Evolutionary conservation across 2,329 filamentous ascomycete genomes (phyloP), one percentile per base, ranked within the genome.

Genomic region (Ascochyta clinopodiicola): DNA sequence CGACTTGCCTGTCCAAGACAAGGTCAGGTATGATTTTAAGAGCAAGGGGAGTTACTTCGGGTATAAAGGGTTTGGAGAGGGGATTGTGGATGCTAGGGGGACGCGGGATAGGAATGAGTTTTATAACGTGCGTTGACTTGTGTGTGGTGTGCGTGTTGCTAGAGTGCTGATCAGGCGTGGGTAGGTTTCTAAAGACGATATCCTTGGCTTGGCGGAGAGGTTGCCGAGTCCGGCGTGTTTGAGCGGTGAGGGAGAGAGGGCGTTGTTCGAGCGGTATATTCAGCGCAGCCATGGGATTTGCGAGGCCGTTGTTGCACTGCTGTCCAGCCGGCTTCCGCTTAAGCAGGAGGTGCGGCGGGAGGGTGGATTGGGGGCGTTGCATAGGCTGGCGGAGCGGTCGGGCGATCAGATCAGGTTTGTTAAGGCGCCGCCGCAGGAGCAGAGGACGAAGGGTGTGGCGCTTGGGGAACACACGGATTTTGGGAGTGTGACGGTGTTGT

Each of bases 401-500:
- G 82, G 82, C 22, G 80, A 84, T 63, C 81, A 83, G 59, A 78
- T 85, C n/a, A 80, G 83, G 32, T 81, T 85, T 64, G 75, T 83
- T 27, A 79, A 77, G 62, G 77, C 79, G 1, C 80, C 81, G 6
- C 79, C 81, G 2, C 80, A 82, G 59, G 37, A 47, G 2, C 24
- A 8, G 4, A 36, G 37, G 3, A 34, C 37, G 5, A 27, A 38
- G n/a, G 44, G 43, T 9, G 78, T 78, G 3, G 77, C 79, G 2
- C 63, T 83, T 21, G 80, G 80, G 21, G 81, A 81, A 51, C 84
- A 86, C 63, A 85, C 82, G 2, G 84, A 86, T 60, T 85, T 85
- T 59, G 83, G 82, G 40, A 80, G 76, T 46, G 75, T 86, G 6
- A 86, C 84, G 0, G 70, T 86, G 5, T 76, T 86, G 2, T 84